Evolutionary conservation across 306 rosid species (phyloP), one percentile per base, ranked within the genome.

Genomic region (Sindora glabra): DNA sequence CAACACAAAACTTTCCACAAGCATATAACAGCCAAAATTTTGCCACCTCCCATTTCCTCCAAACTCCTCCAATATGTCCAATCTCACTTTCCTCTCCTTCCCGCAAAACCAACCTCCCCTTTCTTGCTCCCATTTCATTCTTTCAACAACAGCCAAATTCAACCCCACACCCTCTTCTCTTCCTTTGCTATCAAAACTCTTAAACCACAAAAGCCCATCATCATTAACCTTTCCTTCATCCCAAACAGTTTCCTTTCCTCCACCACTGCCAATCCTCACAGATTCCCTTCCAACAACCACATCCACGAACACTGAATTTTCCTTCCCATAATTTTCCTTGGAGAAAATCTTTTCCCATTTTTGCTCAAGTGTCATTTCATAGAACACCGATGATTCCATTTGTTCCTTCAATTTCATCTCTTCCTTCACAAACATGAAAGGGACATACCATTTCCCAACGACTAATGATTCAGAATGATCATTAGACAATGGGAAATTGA

Each of bases 391-490:
- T 2, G 8, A 52, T 3, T 21, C 21, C 50, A 29, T 58, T 40
- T 40, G 9, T 5, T 59, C 63, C 22, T 13, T 63, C 5, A 69
- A 15, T 0, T 56, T 24, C 42, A 22, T 22, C 3, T 19, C 63
- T 45, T 77, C 83, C 17, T 56, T 67, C 2, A 81, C 18, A 65
- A 81, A 77, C 77, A 81, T 66, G 58, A 77, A 69, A 2, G 78
- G 86, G 46, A 62, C 27, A 21, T 50, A 76, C 80, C 82, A 76
- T 15, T 81, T 81, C 32, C 86, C 83, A 0, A 77, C 76, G 6
- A 62, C 65, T 34, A 74, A 75, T 11, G 48, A 48, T 11, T 26
- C 23, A 3, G 76, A 53, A 51, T 62, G n/a, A 7, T 33, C 15
- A 13, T 19, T 3, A 2, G 54, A 9, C 3, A 67, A 23, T 14